These are phyloP conservation scores for Arthrobotrys entomopaga DNA, from an alignment of 2,329 filamentous ascomycete genomes.

Conservation along the genomic window DNA sequence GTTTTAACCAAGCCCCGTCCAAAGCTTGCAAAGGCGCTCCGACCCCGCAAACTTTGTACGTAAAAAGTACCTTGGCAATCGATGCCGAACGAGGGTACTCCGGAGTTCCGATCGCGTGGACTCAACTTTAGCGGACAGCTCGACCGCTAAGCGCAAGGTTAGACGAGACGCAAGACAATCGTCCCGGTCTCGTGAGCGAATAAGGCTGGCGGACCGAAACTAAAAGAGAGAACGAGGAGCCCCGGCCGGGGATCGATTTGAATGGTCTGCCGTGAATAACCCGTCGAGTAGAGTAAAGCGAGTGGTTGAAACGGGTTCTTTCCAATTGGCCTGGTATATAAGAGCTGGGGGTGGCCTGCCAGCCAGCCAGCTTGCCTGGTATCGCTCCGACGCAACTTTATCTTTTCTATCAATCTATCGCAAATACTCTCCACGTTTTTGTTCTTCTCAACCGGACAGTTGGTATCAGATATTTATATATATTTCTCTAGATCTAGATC, in stretches of 20 bases:
- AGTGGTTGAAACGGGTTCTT: too few species aligned
- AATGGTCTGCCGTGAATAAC: too few species aligned
- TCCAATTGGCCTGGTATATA: slow-evolving; percentile 43
- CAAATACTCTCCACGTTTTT: slow-evolving; percentile 24
- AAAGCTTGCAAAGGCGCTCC: background rate
- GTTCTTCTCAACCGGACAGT: background rate
- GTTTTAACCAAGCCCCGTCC: background rate
- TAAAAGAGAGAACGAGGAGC: background rate
- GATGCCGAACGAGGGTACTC: background rate
- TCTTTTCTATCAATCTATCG: slow-evolving; percentile 34
- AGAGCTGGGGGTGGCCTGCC: slow-evolving; percentile 19
- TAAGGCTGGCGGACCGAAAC: slow-evolving; percentile 20
- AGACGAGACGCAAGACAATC: slow-evolving; percentile 53
- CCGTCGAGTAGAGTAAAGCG: too few species aligned
- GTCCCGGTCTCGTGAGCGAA: slow-evolving; percentile 28
- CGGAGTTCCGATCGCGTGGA: slow-evolving; percentile 55
- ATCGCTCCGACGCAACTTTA: slow-evolving; percentile 28
- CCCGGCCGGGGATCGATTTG: background rate
- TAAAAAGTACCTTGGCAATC: slow-evolving; percentile 28
- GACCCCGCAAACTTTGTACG: slow-evolving; percentile 35
- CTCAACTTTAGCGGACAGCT: slow-evolving; percentile 54
- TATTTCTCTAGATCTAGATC: background rate
- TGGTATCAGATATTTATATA: background rate
- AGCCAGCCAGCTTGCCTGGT: too few species aligned
- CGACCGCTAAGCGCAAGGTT: slow-evolving; percentile 54